A percentile compares a stretch with the other conserved stretches of the same genome.
phyloP scores from a whole-genome alignment of 176 grass and related monocot species.

The Carex myosuroides region DNA sequence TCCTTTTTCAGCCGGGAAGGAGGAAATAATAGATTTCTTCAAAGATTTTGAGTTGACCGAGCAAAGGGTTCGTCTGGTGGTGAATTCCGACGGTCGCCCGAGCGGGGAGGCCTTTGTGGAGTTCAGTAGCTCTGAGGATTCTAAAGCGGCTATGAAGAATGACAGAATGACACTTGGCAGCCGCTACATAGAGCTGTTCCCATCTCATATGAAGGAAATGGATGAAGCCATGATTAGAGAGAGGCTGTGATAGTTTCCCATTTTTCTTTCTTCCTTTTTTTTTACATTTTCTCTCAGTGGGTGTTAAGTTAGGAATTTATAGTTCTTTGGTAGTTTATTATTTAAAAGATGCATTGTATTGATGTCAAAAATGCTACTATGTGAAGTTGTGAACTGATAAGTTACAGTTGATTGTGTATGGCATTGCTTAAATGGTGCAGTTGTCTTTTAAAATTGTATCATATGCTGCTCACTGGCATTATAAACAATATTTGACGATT shows the following conservation, averaged over 20 bases:
- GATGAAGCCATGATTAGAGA: slow-evolving; percentile 16
- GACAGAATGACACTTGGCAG: slow-evolving; percentile 43
- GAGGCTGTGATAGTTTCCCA: neutral
- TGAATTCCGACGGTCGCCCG: slow-evolving; percentile 25
- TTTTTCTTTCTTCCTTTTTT: neutral
- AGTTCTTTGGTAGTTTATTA: neutral
- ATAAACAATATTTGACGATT: neutral
- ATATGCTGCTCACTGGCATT: neutral
- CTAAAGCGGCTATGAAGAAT: slow-evolving; percentile 35
- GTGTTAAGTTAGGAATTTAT: neutral
- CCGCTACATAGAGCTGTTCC: slow-evolving; percentile 40
- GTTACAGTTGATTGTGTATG: neutral
- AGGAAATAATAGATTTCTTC: slow-evolving; percentile 37
- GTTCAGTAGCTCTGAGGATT: slow-evolving; percentile 23
- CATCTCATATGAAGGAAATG: slow-evolving; percentile 17
- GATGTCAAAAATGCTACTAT: neutral
- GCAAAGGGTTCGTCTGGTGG: slow-evolving; percentile 19
- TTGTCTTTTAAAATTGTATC: neutral
- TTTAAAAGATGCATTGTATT: neutral
- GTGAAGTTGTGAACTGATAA: neutral
- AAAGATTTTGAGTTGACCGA: slow-evolving; percentile 24
- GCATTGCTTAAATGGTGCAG: neutral
- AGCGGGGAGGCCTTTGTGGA: slow-evolving; percentile 40
- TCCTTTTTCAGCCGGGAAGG: slow-evolving; percentile 31
- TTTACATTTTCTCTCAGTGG: neutral